These are phyloP conservation scores for Schwanniomyces vanrijiae DNA, from an alignment of 805 yeast species.

Conservation along the genomic window DNA sequence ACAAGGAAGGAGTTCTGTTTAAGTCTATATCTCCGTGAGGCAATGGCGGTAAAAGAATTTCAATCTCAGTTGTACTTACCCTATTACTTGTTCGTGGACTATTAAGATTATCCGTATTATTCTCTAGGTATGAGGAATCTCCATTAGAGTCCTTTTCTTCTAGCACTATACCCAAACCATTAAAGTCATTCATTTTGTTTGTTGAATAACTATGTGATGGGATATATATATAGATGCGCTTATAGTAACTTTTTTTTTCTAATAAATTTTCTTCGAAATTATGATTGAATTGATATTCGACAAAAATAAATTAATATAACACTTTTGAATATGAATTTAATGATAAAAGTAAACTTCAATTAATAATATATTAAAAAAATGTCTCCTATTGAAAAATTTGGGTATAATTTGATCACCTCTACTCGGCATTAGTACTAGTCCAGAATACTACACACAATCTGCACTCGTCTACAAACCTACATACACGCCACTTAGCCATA, in stretches of 20 bases:
- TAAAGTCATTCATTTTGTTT: slow-evolving; percentile 3
- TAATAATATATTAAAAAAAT: neutral
- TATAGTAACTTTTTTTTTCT: neutral
- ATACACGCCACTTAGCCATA: neutral
- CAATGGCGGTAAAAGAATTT: slow-evolving; percentile 28
- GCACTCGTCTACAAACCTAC: neutral
- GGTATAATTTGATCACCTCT: neutral
- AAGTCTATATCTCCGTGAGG: slow-evolving; percentile 19
- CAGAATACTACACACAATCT: neutral
- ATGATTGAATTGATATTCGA: neutral
- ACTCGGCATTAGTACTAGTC: neutral
- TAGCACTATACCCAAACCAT: slow-evolving; percentile 33
- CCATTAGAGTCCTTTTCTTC: slow-evolving; percentile 22
- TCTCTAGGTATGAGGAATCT: neutral
- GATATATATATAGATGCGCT: neutral
- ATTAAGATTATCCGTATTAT: neutral
- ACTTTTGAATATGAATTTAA: neutral
- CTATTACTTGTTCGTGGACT: neutral
- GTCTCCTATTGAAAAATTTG: neutral
- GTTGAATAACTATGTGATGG: neutral
- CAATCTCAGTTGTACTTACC: slow-evolving; percentile 7
- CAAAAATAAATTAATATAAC: neutral
- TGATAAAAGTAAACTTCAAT: neutral
- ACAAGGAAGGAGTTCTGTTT: neutral
- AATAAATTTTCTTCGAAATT: neutral